A percentile compares a stretch with the other conserved stretches of the same genome.
Evolutionary conservation across 495 filamentous ascomycete species (phyloP).

Genomic region (Podospora sp.): DNA sequence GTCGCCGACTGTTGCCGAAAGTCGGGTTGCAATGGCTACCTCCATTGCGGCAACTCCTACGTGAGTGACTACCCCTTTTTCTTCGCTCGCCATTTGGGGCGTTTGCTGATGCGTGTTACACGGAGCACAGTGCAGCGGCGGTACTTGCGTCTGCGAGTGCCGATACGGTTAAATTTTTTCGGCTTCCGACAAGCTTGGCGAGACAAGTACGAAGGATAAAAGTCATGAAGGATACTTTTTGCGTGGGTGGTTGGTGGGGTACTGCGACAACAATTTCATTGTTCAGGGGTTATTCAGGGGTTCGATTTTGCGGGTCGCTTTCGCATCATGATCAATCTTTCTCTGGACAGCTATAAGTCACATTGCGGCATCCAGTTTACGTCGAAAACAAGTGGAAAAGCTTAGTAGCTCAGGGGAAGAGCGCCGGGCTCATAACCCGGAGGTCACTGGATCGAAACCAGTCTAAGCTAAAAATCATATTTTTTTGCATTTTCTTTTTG

Average conservation of each 20-base stretch:
- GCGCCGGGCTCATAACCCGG: not conserved
- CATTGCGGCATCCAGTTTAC: too few species aligned
- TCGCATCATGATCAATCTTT: too few species aligned
- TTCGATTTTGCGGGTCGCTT: too few species aligned
- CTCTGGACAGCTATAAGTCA: not conserved
- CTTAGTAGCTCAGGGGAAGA: constrained; percentile 1
- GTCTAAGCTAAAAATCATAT: not conserved
- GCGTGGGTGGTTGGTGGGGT: too few species aligned
- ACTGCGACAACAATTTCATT: too few species aligned
- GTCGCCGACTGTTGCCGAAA: not conserved
- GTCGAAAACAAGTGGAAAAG: not conserved
- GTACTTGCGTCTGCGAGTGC: constrained; percentile 5
- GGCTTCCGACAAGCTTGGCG: too few species aligned
- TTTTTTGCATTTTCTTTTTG: not conserved
- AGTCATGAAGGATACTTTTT: too few species aligned
- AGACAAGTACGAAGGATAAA: too few species aligned
- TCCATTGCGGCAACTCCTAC: constrained; percentile 5
- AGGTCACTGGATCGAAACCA: not conserved
- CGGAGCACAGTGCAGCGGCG: constrained; percentile 4
- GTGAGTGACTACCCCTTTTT: too few species aligned
- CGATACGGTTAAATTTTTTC: constrained; percentile 6
- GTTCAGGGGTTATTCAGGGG: too few species aligned
- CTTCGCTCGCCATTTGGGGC: too few species aligned
- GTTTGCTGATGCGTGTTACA: too few species aligned
- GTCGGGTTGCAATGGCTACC: constrained; percentile 14